Evolutionary conservation across 2,329 filamentous ascomycete species (phyloP), one percentile per base, ranked within the genome.

Genomic region (Claviceps sp.): DNA sequence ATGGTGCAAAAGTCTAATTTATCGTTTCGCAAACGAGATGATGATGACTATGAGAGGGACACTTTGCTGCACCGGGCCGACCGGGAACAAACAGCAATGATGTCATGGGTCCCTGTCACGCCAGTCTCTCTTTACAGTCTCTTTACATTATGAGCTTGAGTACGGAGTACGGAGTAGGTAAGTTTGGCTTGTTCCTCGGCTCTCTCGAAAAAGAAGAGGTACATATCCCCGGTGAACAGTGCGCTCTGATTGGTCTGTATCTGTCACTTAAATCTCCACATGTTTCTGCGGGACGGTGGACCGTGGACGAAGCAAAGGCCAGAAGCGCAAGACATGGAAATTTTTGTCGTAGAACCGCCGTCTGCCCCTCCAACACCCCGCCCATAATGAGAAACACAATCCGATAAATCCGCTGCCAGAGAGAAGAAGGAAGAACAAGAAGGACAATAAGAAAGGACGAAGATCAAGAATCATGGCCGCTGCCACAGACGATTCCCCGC

Each of bases 281-380:
- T 5, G 16, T 17, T 11, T 11, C 24, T 44, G 17, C 22, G 41
- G 19, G 19, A 22, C 19, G 2, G 19, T n/a, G n/a, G n/a, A n/a
- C n/a, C n/a, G 19, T 2, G 22, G 42, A 44, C 42, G 24, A 11
- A 44, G 19, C 19, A 5, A 24, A 30, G 19, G 24, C 10, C 16
- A 6, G 24, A 50, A 40, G 47, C 42, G 44, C 13, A 43, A 51
- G 17, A 34, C 39, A 14, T 48, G 37, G 49, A 62, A 64, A 56
- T 43, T 59, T 58, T 62, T 59, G 53, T 61, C 56, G 56, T 62
- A 5, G 19, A 14, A 11, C 34, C 26, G 30, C 37, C 44, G 54
- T 55, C 54, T 62, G 57, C 40, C 62, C 62, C 61, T 65, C 63
- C 61, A 63, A 62, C 56, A 60, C 61, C 50, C 63, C 61, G 56